Evolutionary conservation across 2,329 filamentous ascomycete genomes (phyloP).

Genomic region (Exutisphaerella laricina): DNA sequence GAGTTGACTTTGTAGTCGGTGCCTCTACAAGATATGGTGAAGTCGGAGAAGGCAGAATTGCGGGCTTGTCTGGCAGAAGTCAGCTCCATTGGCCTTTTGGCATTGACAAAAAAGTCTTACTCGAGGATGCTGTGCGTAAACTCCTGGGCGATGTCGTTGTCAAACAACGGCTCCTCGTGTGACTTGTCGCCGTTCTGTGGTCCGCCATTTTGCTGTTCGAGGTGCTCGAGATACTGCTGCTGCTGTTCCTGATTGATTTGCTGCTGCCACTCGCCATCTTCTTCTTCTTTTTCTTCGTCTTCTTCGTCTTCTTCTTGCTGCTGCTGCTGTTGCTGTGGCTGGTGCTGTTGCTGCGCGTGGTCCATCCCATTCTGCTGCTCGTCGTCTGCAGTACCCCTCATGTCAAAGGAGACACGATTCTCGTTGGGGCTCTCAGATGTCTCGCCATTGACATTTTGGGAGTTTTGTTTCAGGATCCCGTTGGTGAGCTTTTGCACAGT

Average conservation of each 20-base stretch:
- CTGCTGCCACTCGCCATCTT: background rate
- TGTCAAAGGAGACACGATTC: conserved; percentile 1
- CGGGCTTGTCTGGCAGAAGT: background rate
- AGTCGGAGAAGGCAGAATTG: conserved; percentile 3
- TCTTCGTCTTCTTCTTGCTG: background rate
- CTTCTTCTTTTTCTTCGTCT: background rate
- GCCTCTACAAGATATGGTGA: conserved; percentile 6
- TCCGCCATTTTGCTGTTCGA: background rate
- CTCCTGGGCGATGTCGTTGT: background rate
- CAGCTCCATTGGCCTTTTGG: no score
- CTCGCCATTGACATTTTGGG: background rate
- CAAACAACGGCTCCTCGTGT: background rate
- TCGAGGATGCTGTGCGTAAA: background rate
- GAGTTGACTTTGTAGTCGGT: conserved; percentile 8
- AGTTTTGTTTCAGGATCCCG: conserved; percentile 1
- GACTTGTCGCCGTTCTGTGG: background rate
- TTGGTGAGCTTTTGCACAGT: background rate
- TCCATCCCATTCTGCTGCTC: background rate
- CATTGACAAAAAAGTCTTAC: no score
- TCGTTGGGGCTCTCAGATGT: background rate
- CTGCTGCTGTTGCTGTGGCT: background rate
- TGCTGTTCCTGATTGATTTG: background rate
- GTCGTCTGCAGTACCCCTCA: background rate
- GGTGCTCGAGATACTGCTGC: background rate
- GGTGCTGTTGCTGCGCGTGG: background rate